phyloP scores from a whole-genome alignment of 441 rosid species.

The Euphorbia corollata region DNA sequence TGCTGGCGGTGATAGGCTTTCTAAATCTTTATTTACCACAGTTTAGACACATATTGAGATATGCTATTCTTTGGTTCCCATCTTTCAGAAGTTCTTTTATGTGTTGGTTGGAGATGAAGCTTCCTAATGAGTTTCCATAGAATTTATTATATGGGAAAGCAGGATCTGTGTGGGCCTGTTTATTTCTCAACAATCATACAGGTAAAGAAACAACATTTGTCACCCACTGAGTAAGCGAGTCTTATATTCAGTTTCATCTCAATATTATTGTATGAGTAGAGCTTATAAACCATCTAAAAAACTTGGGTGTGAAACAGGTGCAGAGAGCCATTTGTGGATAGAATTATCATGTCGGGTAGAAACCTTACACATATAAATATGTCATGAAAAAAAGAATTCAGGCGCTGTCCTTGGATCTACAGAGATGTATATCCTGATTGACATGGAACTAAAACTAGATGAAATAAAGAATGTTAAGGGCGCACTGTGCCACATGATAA shows the following conservation, averaged over 20 bases:
- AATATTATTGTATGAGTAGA: neutral
- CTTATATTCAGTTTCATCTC: conserved; percentile 1
- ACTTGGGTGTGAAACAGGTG: conserved; percentile 17
- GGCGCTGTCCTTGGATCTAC: conserved; percentile 73
- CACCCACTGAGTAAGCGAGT: conserved; percentile 31
- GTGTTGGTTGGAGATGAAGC: conserved; percentile 35
- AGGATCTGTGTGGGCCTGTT: conserved; percentile 60
- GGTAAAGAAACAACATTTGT: conserved; percentile 43
- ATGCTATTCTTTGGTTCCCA: neutral
- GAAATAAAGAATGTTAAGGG: conserved; percentile 58
- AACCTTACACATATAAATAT: conserved; percentile 49
- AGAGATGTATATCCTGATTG: conserved; percentile 62
- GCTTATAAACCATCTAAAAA: conserved; percentile 4
- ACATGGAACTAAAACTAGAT: conserved; percentile 52
- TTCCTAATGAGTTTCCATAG: conserved; percentile 41
- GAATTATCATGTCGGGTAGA: conserved; percentile 46
- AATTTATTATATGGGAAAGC: conserved; percentile 59
- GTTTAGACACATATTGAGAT: conserved; percentile 34
- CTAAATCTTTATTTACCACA: conserved; percentile 35
- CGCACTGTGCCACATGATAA: conserved; percentile 54
- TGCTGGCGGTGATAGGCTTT: conserved; percentile 40
- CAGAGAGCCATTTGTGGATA: conserved; percentile 52
- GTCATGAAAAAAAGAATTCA: conserved; percentile 67
- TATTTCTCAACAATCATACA: conserved; percentile 54
- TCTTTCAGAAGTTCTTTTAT: neutral